Conservation (phyloP, 257 asterid species). For the Marsdenia floribunda region DNA sequence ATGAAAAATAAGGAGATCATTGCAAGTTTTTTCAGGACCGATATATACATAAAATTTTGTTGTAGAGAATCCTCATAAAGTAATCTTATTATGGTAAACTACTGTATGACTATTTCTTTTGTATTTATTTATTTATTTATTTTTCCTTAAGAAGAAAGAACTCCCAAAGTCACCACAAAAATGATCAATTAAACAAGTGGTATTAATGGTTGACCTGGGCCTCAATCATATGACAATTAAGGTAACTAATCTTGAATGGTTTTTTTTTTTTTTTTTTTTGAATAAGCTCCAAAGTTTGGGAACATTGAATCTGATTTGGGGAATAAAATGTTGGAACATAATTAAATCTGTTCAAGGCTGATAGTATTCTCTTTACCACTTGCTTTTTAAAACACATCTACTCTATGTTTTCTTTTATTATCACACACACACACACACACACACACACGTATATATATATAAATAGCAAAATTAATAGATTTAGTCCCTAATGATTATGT, state of each 20-base stretch:
- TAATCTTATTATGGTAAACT: too few species aligned
- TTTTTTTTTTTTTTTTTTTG: neutral
- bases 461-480: too few species aligned
- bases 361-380: neutral
- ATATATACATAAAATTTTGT: too few species aligned
- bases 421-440: too few species aligned
- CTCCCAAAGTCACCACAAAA: neutral
- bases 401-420: too few species aligned
- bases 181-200: constrained; percentile 3
- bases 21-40: too few species aligned
- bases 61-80: too few species aligned
- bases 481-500: too few species aligned
- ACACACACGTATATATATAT: too few species aligned
- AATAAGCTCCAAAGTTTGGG: neutral
- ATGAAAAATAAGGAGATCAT: too few species aligned
- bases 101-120: too few species aligned
- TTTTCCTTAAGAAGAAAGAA: neutral
- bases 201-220: constrained; percentile 10
- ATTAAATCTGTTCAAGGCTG: neutral
- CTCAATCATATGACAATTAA: neutral
- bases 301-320: constrained; percentile 13
- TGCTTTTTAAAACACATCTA: neutral
- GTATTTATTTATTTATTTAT: too few species aligned
- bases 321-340: neutral
- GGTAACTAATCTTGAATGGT: constrained; percentile 7